Percentiles rank a stretch among this genome's conserved stretches.
phyloP scores from a whole-genome alignment of 371 early-diverging fungal genomes.

The Gilbertella persicaria region DNA sequence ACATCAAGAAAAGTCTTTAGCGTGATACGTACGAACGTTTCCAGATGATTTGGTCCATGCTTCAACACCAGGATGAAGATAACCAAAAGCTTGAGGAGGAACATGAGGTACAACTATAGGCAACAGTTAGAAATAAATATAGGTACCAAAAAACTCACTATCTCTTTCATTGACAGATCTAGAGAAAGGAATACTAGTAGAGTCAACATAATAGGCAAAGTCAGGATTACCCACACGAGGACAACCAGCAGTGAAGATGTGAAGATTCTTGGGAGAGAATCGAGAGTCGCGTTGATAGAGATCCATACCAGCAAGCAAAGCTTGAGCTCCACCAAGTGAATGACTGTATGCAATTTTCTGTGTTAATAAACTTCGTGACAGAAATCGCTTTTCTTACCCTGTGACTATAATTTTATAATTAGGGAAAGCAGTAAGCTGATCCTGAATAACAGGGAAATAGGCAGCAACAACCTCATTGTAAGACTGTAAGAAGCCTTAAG shows the following conservation, averaged over 20 bases:
- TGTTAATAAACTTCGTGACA: no score
- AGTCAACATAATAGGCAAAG: conserved; percentile 30
- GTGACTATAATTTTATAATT: conserved; percentile 16
- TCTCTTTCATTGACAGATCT: conserved; percentile 29
- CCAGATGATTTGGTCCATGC: conserved; percentile 21
- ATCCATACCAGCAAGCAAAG: conserved; percentile 23
- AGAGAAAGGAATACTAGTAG: conserved; percentile 16
- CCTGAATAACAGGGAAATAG: conserved; percentile 8
- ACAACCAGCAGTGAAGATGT: conserved; percentile 21
- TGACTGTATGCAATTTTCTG: no score
- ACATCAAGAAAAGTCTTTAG: background rate
- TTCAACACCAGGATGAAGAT: conserved; percentile 31
- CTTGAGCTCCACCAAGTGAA: conserved; percentile 29
- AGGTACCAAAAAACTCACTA: conserved; percentile 20
- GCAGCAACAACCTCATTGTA: background rate
- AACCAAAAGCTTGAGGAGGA: conserved; percentile 27
- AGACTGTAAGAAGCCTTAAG: no score
- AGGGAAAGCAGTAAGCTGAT: conserved; percentile 4
- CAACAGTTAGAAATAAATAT: no score
- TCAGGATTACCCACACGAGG: conserved; percentile 31
- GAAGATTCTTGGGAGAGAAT: conserved; percentile 12
- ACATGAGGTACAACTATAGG: conserved; percentile 33
- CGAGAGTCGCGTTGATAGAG: conserved; percentile 22
- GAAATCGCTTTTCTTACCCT: conserved; percentile 24
- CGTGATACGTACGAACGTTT: conserved; percentile 14